A percentile compares a stretch with the other conserved stretches of the same genome.
phyloP scores from a whole-genome alignment of 768 basidiomycete species.

The Nidula microcarpa region DNA sequence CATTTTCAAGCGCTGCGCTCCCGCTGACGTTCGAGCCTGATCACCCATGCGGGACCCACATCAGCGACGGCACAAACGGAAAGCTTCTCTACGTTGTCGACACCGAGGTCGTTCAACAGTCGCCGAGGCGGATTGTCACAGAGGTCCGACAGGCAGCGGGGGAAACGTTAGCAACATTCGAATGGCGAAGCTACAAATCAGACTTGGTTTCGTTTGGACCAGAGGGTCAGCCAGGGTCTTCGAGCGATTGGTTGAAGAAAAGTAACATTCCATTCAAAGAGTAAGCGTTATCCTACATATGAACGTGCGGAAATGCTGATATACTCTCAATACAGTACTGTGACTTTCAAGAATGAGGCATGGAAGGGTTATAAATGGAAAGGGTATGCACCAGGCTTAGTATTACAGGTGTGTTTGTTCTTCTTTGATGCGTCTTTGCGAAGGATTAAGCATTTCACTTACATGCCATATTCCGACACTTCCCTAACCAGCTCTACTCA shows the following conservation, averaged over 20 bases:
- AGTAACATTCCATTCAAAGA: conserved; percentile 35
- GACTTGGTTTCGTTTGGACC: conserved; percentile 33
- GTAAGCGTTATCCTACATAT: conserved; percentile 17
- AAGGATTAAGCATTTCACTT: too few relatives aligned
- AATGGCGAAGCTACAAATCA: conserved; percentile 32
- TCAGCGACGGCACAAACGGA: conserved; percentile 24
- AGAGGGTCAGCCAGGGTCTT: conserved; percentile 19
- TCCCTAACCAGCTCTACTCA: not conserved
- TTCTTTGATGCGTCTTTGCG: too few relatives aligned
- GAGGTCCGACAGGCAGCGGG: conserved; percentile 26
- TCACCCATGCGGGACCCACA: conserved; percentile 38
- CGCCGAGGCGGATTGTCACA: conserved; percentile 14
- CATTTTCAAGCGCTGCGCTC: too few relatives aligned
- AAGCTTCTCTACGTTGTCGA: conserved; percentile 30
- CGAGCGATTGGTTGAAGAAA: conserved; percentile 35
- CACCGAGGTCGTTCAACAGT: conserved; percentile 25
- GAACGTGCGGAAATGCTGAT: not conserved
- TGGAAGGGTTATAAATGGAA: conserved; percentile 39
- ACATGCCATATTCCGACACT: too few relatives aligned
- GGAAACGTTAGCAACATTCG: conserved; percentile 29
- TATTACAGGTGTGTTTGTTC: too few relatives aligned
- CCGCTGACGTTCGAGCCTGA: conserved; percentile 31
- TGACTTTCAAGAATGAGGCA: conserved; percentile 26
- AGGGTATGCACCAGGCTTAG: conserved; percentile 26
- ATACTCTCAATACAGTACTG: conserved; percentile 21